These are phyloP conservation scores for Tricholoma hemisulphureum DNA, from an alignment of 768 basidiomycete species.

Conservation along the genomic window DNA sequence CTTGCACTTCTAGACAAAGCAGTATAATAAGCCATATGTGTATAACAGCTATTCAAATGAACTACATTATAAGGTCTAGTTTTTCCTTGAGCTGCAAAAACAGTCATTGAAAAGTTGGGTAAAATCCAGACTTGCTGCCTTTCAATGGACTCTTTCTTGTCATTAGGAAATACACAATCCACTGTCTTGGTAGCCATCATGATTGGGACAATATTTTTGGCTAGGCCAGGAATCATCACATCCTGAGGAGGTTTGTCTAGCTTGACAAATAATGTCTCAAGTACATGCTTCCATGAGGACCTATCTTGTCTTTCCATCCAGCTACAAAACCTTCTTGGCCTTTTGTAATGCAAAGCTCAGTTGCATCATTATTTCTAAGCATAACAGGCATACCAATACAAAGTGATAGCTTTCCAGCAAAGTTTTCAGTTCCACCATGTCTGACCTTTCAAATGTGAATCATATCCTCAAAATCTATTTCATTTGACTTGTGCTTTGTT, in stretches of 20 bases:
- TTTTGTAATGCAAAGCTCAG: conserved; percentile 29
- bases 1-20: too few relatives aligned
- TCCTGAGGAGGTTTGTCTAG: conserved; percentile 8
- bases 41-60: neutral
- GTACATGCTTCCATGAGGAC: conserved; percentile 6
- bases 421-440: too few relatives aligned
- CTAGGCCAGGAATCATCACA: conserved; percentile 8
- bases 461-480: neutral
- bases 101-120: neutral
- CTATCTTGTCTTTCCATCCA: conserved; percentile 20
- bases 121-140: neutral
- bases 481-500: neutral
- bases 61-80: neutral
- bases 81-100: neutral
- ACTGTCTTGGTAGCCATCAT: neutral
- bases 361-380: conserved; percentile 26
- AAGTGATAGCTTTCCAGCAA: too few relatives aligned
- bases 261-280: conserved; percentile 9
- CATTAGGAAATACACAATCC: neutral
- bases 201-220: conserved; percentile 8
- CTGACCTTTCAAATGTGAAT: neutral
- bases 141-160: neutral
- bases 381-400: too few relatives aligned
- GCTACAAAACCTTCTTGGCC: conserved; percentile 27
- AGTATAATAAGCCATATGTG: neutral